Base-by-base conservation (phyloP, 768 basidiomycete genomes). In the Pholiota microspora region DNA sequence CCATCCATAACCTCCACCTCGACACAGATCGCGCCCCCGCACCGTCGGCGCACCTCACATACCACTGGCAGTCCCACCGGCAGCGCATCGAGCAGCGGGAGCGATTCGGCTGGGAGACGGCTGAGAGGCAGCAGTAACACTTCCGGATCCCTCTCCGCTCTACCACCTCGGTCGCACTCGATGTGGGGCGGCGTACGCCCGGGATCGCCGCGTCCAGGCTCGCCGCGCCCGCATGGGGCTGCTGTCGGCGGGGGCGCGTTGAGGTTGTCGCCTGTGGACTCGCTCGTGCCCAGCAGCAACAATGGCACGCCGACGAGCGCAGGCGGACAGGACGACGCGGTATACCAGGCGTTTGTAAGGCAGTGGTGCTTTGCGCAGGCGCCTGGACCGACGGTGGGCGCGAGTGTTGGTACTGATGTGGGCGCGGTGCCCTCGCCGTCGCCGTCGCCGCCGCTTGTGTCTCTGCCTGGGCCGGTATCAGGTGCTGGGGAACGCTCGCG, bases 351-450 rank as follows among this genome's bases (percentile, higher is more conserved):
- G 21, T 82, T 87, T 55, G 79, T 87, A 47, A 62, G 72, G 51
- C 80, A 84, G 64, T 88, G 86, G 86, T 87, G 86, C 66, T 88
- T 88, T 67, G 84, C 83, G 7, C 76, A 79, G 59, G 71, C 67
- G n/a, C 68, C 73, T 15, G 56, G 54, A 24, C 64, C 64, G 15
- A 57, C 45, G 21, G 40, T 57, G 15, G 57, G 57, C 46, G 55
- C 55, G 4, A 51, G 54, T 38, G 64, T 25, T 7, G 49, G 49
- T 36, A 18, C n/a, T 31, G 12, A 12, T 31, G 29, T 12, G 29
- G 29, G 29, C 29, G 29, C 29, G 29, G 29, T n/a, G n/a, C n/a
- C n/a, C n/a, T n/a, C 47, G 27, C 47, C 12, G 47, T 9, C 36
- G 18, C 23, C 35, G 35, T 21, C 34, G 49, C 1, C 12, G 35